Conservation (phyloP, 805 yeast genomes). For the Clavispora asparagi region DNA sequence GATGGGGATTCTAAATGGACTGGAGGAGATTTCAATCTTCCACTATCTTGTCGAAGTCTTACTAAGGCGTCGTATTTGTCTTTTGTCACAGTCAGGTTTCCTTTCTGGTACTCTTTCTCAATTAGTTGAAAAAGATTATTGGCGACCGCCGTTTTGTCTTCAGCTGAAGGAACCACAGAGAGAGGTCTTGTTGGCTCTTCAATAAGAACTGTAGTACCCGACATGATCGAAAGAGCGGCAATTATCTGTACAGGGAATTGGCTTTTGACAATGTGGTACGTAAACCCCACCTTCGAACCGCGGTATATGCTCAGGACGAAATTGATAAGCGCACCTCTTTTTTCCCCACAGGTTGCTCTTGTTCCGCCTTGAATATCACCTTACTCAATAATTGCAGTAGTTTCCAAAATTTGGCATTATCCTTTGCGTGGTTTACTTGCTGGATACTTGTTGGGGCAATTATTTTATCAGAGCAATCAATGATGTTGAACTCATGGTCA, state of each 20-base stretch:
- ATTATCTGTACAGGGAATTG: background rate
- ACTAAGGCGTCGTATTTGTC: constrained; percentile 31
- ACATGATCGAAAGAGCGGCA: background rate
- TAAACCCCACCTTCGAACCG: background rate
- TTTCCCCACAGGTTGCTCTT: background rate
- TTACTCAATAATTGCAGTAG: constrained; percentile 7
- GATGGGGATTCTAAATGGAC: background rate
- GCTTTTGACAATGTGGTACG: background rate
- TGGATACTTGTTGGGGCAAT: background rate
- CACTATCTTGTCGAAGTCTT: constrained; percentile 16
- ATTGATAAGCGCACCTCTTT: background rate
- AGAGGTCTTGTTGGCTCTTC: background rate
- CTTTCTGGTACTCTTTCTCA: constrained; percentile 32
- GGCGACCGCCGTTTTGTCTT: constrained; percentile 3
- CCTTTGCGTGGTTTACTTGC: constrained; percentile 6
- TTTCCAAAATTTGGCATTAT: constrained; percentile 6
- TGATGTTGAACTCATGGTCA: constrained; percentile 6
- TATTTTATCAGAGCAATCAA: constrained; percentile 1
- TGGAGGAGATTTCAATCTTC: constrained; percentile 12
- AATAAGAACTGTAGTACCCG: background rate
- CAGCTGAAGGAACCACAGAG: background rate
- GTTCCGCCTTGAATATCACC: background rate
- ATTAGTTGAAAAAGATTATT: constrained; percentile 27
- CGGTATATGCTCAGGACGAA: background rate
- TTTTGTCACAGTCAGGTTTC: constrained; percentile 32